Percentiles rank a stretch among this genome's conserved stretches.
phyloP scores from a whole-genome alignment of 176 grass and related monocot genomes.

The Hordeum marinum region DNA sequence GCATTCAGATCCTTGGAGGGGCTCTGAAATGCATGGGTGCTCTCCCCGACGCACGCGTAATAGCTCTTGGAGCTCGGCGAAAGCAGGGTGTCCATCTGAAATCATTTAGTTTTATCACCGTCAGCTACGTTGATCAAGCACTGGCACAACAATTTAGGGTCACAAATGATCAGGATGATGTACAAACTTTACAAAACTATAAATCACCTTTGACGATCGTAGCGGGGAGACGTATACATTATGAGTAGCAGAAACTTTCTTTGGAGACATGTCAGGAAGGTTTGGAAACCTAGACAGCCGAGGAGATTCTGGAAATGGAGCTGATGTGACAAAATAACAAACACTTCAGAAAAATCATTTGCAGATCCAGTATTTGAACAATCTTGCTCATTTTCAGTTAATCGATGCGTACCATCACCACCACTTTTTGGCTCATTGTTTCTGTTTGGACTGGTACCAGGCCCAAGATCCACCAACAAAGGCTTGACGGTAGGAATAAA shows the following conservation, averaged over 20 bases:
- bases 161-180: background rate
- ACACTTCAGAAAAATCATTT: conserved; percentile 25
- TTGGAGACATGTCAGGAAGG: conserved; percentile 98
- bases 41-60: conserved; percentile 93
- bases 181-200: background rate
- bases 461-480: conserved; percentile 77
- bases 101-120: background rate
- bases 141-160: background rate
- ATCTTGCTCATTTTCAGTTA: background rate
- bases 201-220: conserved; percentile 82
- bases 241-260: conserved; percentile 95
- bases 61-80: conserved; percentile 99
- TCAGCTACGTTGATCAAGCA: background rate
- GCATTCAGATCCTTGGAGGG: conserved; percentile 92
- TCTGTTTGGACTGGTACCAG: conserved; percentile 53
- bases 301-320: conserved; percentile 83
- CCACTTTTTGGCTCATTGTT: conserved; percentile 56
- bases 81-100: conserved; percentile 89
- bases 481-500: conserved; percentile 88
- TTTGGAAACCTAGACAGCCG: conserved; percentile 83
- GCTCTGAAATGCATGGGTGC: conserved; percentile 94
- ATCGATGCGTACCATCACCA: conserved; percentile 46
- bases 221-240: conserved; percentile 95
- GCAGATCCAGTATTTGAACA: background rate
- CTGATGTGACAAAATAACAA: conserved; percentile 13